Evolutionary conservation across 176 grass and related monocot genomes (phyloP).

Genomic region (Lolium multiflorum): DNA sequence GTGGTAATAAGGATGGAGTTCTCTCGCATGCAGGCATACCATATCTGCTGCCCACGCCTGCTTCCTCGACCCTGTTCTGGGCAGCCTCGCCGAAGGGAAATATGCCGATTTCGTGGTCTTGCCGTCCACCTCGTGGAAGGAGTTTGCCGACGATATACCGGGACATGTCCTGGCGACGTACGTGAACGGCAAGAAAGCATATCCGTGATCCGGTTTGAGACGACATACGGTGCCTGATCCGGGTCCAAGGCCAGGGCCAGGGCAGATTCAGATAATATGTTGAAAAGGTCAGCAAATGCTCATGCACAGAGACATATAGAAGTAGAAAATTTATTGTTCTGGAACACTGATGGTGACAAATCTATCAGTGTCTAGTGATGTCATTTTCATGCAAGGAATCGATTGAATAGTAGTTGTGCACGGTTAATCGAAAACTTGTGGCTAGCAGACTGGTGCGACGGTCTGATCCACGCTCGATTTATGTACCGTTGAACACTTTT

Average conservation of each 20-base stretch:
- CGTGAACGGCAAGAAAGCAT: constrained; percentile 72
- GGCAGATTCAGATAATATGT: too few relatives aligned
- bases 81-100: constrained; percentile 78
- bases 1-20: not conserved
- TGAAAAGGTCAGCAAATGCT: not conserved
- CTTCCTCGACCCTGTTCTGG: constrained; percentile 70
- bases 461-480: not conserved
- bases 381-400: not conserved
- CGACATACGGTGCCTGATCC: not conserved
- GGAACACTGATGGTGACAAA: too few relatives aligned
- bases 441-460: not conserved
- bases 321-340: not conserved
- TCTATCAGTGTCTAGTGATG: too few relatives aligned
- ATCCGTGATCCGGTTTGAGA: constrained; percentile 37
- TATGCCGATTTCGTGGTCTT: constrained; percentile 90
- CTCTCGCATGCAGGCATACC: constrained; percentile 56
- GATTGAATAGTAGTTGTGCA: not conserved
- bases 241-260: not conserved
- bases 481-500: not conserved
- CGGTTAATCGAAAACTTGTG: not conserved
- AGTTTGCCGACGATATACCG: constrained; percentile 51
- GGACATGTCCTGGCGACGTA: constrained; percentile 67
- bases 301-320: too few relatives aligned
- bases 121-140: constrained; percentile 67
- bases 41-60: constrained; percentile 80